Percentiles rank a stretch among this genome's conserved stretches.
Evolutionary conservation across 768 basidiomycete species (phyloP).

Genomic region (Suillus clintonianus): DNA sequence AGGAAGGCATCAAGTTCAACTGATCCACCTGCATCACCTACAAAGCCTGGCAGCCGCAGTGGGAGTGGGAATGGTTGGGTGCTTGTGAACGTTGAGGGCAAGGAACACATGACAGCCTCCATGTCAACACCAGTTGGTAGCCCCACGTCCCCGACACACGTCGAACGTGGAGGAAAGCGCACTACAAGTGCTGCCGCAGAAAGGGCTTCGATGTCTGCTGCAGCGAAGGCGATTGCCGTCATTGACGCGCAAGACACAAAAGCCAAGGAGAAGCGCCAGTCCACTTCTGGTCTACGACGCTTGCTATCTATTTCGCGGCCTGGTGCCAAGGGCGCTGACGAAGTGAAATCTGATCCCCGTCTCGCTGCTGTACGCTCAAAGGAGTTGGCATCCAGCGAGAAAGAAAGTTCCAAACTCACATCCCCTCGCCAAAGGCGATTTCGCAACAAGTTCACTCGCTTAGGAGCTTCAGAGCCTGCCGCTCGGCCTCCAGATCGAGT

Average conservation of each 20-base stretch:
- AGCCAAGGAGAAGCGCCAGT: conserved; percentile 29
- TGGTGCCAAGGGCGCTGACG: conserved; percentile 30
- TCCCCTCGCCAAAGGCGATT: conserved; percentile 26
- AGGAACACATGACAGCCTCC: conserved; percentile 30
- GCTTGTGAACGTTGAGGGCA: conserved; percentile 59
- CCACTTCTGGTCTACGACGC: conserved; percentile 32
- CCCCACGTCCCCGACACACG: conserved; percentile 28
- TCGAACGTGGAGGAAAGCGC: conserved; percentile 28
- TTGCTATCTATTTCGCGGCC: conserved; percentile 34
- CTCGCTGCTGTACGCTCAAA: conserved; percentile 28
- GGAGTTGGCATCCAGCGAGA: conserved; percentile 21
- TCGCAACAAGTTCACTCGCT: conserved; percentile 28
- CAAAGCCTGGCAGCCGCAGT: conserved; percentile 33
- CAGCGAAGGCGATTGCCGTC: conserved; percentile 65
- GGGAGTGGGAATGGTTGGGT: conserved; percentile 63
- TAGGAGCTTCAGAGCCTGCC: conserved; percentile 28
- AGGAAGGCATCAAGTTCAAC: conserved; percentile 20
- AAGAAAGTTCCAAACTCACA: conserved; percentile 5
- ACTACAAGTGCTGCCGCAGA: conserved; percentile 19
- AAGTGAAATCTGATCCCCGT: conserved; percentile 23
- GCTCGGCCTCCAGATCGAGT: conserved; percentile 36
- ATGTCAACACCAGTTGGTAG: conserved; percentile 22
- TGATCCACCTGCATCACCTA: conserved; percentile 31
- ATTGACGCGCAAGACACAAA: conserved; percentile 52
- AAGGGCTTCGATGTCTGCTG: conserved; percentile 40